These are phyloP conservation scores for Lachnellula arida DNA, from an alignment of 2,329 filamentous ascomycete species.

Conservation along the genomic window DNA sequence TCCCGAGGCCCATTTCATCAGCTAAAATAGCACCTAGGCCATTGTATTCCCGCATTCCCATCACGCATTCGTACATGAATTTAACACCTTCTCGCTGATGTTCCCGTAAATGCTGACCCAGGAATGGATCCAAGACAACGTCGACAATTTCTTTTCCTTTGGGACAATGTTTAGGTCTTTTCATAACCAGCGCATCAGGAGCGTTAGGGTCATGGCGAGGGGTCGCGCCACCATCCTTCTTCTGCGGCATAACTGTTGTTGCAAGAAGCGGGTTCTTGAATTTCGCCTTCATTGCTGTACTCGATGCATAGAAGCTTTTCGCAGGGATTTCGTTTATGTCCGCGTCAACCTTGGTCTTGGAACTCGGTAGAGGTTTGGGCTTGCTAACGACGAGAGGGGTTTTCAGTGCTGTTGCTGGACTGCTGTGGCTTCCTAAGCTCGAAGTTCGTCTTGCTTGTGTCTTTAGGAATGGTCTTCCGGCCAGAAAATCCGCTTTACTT, in stretches of 20 bases:
- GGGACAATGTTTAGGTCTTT: constrained; percentile 49
- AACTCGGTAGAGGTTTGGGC: background rate
- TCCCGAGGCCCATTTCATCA: constrained; percentile 73
- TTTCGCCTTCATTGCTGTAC: constrained; percentile 37
- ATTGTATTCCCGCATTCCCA: constrained; percentile 63
- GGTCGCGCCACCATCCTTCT: constrained; percentile 42
- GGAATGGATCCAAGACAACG: constrained; percentile 65
- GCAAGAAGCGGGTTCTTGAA: constrained; percentile 61
- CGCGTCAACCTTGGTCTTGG: constrained; percentile 15
- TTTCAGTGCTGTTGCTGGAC: constrained; percentile 5
- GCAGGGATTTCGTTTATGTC: constrained; percentile 33
- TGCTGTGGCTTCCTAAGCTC: constrained; percentile 7
- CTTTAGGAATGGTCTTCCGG: constrained; percentile 42
- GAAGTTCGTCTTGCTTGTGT: constrained; percentile 13
- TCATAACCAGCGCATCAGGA: constrained; percentile 62
- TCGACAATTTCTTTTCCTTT: constrained; percentile 64
- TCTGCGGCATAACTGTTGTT: constrained; percentile 45
- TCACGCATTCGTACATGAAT: constrained; percentile 71
- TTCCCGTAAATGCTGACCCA: constrained; percentile 57
- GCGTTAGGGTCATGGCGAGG: constrained; percentile 62
- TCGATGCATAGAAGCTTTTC: constrained; percentile 36
- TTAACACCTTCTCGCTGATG: constrained; percentile 67
- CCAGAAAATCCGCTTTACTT: constrained; percentile 53
- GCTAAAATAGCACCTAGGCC: constrained; percentile 67
- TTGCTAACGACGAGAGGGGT: constrained; percentile 9